Base-by-base conservation (phyloP, 2,329 filamentous ascomycete genomes). In the Orbilia ellipsospora region DNA sequence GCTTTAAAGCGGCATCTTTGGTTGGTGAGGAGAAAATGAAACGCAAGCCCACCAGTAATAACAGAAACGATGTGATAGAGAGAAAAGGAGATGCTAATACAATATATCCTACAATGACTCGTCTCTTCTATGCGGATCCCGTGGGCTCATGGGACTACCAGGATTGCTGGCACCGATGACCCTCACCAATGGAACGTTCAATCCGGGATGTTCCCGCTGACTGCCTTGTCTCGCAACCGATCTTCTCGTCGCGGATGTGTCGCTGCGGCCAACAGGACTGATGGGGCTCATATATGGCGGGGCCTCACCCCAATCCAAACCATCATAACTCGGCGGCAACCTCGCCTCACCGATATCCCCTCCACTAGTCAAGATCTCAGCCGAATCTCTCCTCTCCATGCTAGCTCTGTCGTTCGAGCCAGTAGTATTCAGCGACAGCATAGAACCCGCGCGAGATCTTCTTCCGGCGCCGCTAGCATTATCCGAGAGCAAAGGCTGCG, bases 121-220 rank as follows among this genome's bases (percentile, higher is more conserved):
- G 7, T 61, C 56, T 44, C 56, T 36, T 31, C 20, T 23, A 45
- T 62, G 61, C 18, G 72, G 59, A n/a, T 36, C 64, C 51, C 54
- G 55, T 16, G 64, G 72, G 23, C 45, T 69, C 72, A 75, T 75
- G 31, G 72, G 72, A 31, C 72, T 75, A 18, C 20, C 36, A 6
- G 66, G 73, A 55, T 70, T 77, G 28, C 73, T 77, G 4, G 73
- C 73, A 2, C 73, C 64, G n/a, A 61, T 77, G 26, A 77, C 67
- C 55, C 73, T 77, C 15, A 77, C 73, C 55, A 77, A 52, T n/a
- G 73, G 73, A 13, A 77, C 63, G n/a, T 67, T 76, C 65, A 76
- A 52, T 7, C 36, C 56, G 10, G 66, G 48, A 40, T 56, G 57
- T 48, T 56, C 52, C 18, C 51, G 63, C 36, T 60, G 45, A 4